phyloP scores from a whole-genome alignment of 2,329 filamentous ascomycete species.

The Diaporthe ampelina region DNA sequence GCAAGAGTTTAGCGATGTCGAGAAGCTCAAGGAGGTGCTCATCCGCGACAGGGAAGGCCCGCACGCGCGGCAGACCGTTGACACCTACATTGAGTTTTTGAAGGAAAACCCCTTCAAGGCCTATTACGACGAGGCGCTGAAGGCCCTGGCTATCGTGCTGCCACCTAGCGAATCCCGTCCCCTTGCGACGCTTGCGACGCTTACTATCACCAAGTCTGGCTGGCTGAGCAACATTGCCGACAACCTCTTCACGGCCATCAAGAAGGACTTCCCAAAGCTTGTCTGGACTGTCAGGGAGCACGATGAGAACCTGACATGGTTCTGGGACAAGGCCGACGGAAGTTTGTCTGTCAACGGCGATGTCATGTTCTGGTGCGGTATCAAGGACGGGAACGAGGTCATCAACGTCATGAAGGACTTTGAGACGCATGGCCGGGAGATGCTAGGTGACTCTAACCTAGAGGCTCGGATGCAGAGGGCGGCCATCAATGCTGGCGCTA shows the following conservation, averaged over 20 bases:
- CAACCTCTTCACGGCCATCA: constrained; percentile 93
- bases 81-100: constrained; percentile 87
- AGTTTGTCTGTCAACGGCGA: constrained; percentile 88
- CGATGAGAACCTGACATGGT: constrained; percentile 98
- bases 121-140: constrained; percentile 95
- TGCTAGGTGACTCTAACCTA: constrained; percentile 91
- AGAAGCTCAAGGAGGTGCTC: constrained; percentile 85
- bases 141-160: constrained; percentile 90
- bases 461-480: constrained; percentile 87
- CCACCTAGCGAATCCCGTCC: constrained; percentile 76
- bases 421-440: constrained; percentile 82
- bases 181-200: constrained; percentile 87
- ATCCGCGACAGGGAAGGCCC: constrained; percentile 85
- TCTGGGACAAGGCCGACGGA: constrained; percentile 96
- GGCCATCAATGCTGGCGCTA: constrained; percentile 67
- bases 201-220: constrained; percentile 93
- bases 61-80: constrained; percentile 86
- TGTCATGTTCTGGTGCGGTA: constrained; percentile 96
- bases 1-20: constrained; percentile 80
- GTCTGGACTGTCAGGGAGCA: constrained; percentile 97
- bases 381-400: constrained; percentile 85
- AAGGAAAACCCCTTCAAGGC: constrained; percentile 86
- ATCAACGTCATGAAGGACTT: constrained; percentile 89
- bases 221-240: constrained; percentile 97
- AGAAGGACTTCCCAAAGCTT: constrained; percentile 91